Percentiles rank a stretch among this genome's conserved stretches.
Evolutionary conservation across 352 stramenopile species (phyloP).

Genomic region (Pythium aphanidermatum): DNA sequence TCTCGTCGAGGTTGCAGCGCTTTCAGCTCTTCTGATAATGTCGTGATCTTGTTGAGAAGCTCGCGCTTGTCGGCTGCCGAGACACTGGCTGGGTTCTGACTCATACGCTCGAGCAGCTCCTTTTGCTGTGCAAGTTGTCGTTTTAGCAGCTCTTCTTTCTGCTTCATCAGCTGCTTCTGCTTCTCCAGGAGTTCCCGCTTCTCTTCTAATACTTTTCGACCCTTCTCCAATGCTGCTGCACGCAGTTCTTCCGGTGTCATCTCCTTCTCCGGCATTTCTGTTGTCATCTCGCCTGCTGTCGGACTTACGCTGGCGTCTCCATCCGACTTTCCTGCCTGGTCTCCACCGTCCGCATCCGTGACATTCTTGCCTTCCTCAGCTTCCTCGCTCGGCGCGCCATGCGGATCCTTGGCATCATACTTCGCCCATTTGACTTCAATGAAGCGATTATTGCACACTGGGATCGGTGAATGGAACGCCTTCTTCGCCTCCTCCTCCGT

Average conservation of each 20-base stretch:
- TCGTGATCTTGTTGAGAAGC: conserved; percentile 81
- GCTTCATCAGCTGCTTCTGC: conserved; percentile 74
- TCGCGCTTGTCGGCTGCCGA: conserved; percentile 67
- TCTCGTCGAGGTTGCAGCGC: conserved; percentile 29
- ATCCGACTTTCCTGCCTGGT: neutral
- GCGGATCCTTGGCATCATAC: conserved; percentile 65
- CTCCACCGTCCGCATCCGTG: conserved; percentile 15
- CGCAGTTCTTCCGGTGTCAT: conserved; percentile 72
- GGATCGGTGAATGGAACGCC: conserved; percentile 81
- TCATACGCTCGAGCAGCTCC: conserved; percentile 77
- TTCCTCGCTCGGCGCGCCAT: conserved; percentile 36
- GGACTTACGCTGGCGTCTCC: neutral
- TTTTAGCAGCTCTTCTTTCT: conserved; percentile 79
- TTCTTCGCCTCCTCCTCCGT: conserved; percentile 78
- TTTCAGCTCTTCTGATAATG: conserved; percentile 64
- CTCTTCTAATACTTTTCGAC: conserved; percentile 74
- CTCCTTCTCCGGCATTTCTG: conserved; percentile 32
- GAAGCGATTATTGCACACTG: conserved; percentile 88
- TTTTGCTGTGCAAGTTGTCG: conserved; percentile 78
- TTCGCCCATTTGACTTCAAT: conserved; percentile 86
- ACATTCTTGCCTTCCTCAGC: conserved; percentile 34
- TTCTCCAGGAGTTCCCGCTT: conserved; percentile 86
- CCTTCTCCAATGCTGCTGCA: conserved; percentile 68
- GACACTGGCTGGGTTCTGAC: conserved; percentile 62
- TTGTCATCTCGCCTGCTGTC: neutral